Base-by-base conservation (phyloP, 176 grass and related monocot species). In the Carex myosuroides region DNA sequence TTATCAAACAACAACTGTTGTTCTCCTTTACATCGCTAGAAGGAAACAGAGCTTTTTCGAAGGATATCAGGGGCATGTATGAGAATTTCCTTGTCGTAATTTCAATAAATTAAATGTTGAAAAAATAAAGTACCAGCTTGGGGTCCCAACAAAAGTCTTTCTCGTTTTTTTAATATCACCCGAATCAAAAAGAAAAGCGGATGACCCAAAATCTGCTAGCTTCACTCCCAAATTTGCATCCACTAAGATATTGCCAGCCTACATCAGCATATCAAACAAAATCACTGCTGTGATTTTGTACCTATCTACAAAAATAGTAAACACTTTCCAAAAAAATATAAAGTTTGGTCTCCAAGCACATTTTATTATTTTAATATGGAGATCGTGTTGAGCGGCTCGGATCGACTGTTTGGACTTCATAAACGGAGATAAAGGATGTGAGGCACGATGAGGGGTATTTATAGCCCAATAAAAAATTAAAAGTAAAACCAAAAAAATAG, bases 221-320 rank as follows among this genome's bases (percentile, higher is more conserved):
- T 98, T 98, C 59, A 95, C 83, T 74, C 91, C 91, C 72, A 89
- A 79, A 20, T 85, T 84, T 84, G 90, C 73, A 88, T 98, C 95
- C 84, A 95, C 84, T 42, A 98, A 60, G 84, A 98, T 93, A 83
- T 98, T 98, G 60, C 95, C 95, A 67, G 95, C 91, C 95, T 98
- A 20, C 6, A 88, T 39, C 44, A 84, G 67, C 50, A 54, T 18
- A 67, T 5, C 21, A 80, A 86, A 75, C n/a, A 80, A 6, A 29
- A 29, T 29, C 29, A 29, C 29, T 29, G 29, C 29, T 29, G 29
- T 29, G 29, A 29, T 29, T 29, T 29, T 29, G 29, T 29, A 29
- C 29, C 29, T 29, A 29, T 29, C 29, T 29, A 29, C 1, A 29
- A 29, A 29, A 29, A 29, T 29, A 29, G 29, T 29, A 29, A 29